Percentiles rank a stretch among this genome's conserved stretches.
Conservation (phyloP, 2,329 filamentous ascomycete species). For the Fusarium sambucinum region DNA sequence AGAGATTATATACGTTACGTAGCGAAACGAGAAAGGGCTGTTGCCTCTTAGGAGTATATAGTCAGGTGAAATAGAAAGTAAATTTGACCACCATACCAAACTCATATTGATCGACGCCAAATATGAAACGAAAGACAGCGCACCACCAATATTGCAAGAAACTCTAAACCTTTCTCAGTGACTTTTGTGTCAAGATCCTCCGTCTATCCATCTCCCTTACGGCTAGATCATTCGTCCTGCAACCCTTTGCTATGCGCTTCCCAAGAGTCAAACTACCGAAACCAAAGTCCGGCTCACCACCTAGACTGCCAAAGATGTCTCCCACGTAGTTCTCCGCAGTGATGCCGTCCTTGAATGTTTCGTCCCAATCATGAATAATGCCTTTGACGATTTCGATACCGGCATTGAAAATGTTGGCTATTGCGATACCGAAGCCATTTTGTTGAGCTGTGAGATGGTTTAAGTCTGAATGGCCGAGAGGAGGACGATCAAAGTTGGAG, state of each 20-base stretch:
- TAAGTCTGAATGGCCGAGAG: conserved; percentile 65
- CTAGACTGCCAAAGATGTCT: conserved; percentile 77
- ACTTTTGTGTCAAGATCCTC: conserved; percentile 40
- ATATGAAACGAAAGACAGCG: neutral
- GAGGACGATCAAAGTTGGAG: conserved; percentile 79
- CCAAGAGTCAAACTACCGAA: conserved; percentile 61
- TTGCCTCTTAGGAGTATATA: neutral
- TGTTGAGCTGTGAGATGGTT: conserved; percentile 72
- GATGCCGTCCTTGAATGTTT: conserved; percentile 68
- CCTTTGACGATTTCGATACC: conserved; percentile 74
- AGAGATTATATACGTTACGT: neutral
- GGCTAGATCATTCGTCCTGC: conserved; percentile 39
- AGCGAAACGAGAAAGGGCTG: neutral
- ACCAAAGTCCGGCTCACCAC: conserved; percentile 74
- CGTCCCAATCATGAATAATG: conserved; percentile 71
- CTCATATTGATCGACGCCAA: neutral
- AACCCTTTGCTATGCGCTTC: conserved; percentile 46
- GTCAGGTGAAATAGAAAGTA: conserved; percentile 1
- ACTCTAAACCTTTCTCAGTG: conserved; percentile 39
- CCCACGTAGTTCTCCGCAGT: conserved; percentile 74
- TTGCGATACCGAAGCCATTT: conserved; percentile 72
- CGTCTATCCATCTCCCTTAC: conserved; percentile 49
- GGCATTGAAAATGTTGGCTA: conserved; percentile 74
- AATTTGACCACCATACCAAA: neutral
- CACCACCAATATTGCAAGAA: neutral